A percentile compares a stretch with the other conserved stretches of the same genome.
phyloP scores from a whole-genome alignment of 129 eudicot genomes.

The Saussurea involucrata region DNA sequence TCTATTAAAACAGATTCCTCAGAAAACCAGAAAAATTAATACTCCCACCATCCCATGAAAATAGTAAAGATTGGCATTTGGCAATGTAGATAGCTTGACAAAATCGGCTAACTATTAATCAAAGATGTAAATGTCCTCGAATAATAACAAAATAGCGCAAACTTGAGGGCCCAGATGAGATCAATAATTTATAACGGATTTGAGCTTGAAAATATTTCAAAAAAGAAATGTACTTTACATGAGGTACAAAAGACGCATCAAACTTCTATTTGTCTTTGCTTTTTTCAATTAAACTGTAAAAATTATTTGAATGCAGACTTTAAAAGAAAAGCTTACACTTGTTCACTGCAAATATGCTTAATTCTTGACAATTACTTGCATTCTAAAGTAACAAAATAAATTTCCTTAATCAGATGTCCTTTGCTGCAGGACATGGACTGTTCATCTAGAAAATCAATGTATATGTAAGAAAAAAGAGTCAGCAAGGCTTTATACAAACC shows the following conservation, averaged over 20 bases:
- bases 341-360: neutral
- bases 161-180: neutral
- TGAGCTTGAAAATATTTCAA: neutral
- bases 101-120: neutral
- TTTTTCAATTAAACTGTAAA: neutral
- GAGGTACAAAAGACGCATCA: neutral
- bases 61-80: neutral
- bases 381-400: neutral
- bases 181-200: neutral
- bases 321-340: neutral
- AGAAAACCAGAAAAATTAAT: neutral
- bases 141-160: neutral
- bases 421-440: neutral
- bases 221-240: neutral
- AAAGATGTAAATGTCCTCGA: neutral
- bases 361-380: neutral
- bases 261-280: neutral
- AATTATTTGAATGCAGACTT: neutral
- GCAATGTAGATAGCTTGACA: neutral
- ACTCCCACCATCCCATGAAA: neutral
- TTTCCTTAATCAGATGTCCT: neutral
- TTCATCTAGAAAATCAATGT: neutral
- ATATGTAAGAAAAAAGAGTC: neutral
- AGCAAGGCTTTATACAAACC: slow-evolving; percentile 38
- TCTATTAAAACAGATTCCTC: neutral